Conservation (phyloP, 768 basidiomycete genomes). For the Mycena vitilis region DNA sequence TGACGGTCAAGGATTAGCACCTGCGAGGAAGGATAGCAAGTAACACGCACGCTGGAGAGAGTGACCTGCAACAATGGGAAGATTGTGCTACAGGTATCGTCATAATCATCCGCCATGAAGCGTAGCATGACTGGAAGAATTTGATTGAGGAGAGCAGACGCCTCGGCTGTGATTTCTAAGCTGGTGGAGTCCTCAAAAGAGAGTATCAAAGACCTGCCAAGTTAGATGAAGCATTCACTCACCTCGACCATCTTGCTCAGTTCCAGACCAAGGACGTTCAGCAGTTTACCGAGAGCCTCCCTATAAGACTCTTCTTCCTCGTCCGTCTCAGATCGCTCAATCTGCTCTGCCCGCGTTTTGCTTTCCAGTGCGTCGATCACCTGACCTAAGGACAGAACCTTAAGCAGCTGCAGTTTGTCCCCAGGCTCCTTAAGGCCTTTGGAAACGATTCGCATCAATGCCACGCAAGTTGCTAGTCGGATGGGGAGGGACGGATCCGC, state of each 20-base stretch:
- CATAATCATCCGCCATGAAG: constrained; percentile 91
- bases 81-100: constrained; percentile 88
- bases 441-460: constrained; percentile 84
- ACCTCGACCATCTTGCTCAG: constrained; percentile 88
- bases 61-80: constrained; percentile 84
- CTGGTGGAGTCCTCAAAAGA: constrained; percentile 61
- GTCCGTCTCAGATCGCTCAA: constrained; percentile 74
- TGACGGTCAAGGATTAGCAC: constrained; percentile 45
- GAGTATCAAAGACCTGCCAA: constrained; percentile 12
- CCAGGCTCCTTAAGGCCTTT: constrained; percentile 94
- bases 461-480: constrained; percentile 84
- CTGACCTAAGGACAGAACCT: constrained; percentile 86
- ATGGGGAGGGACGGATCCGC: constrained; percentile 83
- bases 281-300: constrained; percentile 85
- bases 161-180: constrained; percentile 73
- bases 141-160: constrained; percentile 70
- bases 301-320: constrained; percentile 92
- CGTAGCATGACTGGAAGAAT: constrained; percentile 85
- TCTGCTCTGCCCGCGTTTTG: constrained; percentile 76
- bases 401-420: constrained; percentile 91
- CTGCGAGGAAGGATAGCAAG: neutral
- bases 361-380: constrained; percentile 85
- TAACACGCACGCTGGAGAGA: constrained; percentile 74
- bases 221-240: constrained; percentile 35
- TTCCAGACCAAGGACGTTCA: constrained; percentile 87